These are phyloP conservation scores for Tolypocladium pustulatum DNA, from an alignment of 2,329 filamentous ascomycete genomes.

Conservation along the genomic window DNA sequence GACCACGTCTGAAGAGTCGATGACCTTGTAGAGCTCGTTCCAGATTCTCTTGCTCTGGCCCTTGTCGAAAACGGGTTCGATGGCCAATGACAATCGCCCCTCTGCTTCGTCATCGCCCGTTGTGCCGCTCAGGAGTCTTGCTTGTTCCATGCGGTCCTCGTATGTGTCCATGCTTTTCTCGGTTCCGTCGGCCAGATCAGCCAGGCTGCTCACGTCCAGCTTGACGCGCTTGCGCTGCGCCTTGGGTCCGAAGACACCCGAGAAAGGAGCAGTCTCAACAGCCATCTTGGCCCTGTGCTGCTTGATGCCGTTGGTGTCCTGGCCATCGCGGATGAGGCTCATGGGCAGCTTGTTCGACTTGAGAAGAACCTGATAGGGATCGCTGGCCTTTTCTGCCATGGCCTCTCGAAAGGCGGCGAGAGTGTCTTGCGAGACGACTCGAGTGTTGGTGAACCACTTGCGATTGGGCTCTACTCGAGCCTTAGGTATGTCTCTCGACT, in stretches of 20 bases:
- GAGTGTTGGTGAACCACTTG: constrained; percentile 95
- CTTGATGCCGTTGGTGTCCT: constrained; percentile 72
- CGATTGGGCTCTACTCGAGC: constrained; percentile 91
- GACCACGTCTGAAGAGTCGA: constrained; percentile 90
- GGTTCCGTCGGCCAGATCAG: constrained; percentile 71
- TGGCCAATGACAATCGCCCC: constrained; percentile 45
- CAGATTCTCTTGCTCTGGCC: constrained; percentile 92
- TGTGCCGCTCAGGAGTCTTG: constrained; percentile 62
- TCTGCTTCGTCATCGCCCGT: constrained; percentile 46
- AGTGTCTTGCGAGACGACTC: constrained; percentile 80
- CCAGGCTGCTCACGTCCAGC: constrained; percentile 69
- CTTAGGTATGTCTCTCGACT: constrained; percentile 69
- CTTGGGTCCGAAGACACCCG: constrained; percentile 87
- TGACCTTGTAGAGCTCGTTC: constrained; percentile 94
- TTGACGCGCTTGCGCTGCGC: constrained; percentile 88
- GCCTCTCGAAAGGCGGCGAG: constrained; percentile 80
- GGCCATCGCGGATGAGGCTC: constrained; percentile 77
- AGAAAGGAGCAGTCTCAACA: constrained; percentile 77
- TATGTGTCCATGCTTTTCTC: constrained; percentile 75
- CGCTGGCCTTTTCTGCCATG: constrained; percentile 78
- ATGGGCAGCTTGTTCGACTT: constrained; percentile 97
- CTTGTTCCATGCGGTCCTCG: constrained; percentile 69
- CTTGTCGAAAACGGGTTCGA: constrained; percentile 84
- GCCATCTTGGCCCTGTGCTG: constrained; percentile 91
- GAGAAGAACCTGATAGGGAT: constrained; percentile 89